These are phyloP conservation scores for Aegilops tauschii DNA, from an alignment of 176 grass and related monocot genomes.

Conservation along the genomic window DNA sequence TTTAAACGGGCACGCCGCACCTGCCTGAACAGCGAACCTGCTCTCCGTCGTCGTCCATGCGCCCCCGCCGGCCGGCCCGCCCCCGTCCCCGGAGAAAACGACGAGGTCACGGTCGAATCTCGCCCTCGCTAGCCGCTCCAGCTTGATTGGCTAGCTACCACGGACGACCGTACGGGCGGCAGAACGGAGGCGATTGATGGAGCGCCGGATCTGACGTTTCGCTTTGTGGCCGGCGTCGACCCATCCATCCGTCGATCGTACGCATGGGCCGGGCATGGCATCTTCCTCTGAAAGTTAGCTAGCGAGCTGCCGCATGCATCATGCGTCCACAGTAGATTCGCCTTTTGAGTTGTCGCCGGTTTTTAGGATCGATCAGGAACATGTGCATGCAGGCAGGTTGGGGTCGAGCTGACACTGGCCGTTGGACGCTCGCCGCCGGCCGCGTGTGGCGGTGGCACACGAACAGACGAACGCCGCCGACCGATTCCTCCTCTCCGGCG, in stretches of 20 bases:
- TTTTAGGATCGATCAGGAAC: neutral
- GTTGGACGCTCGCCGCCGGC: too few relatives aligned
- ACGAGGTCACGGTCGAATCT: neutral
- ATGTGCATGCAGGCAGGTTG: too few relatives aligned
- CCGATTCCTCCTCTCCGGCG: too few relatives aligned
- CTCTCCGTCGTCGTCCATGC: neutral
- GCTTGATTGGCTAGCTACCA: neutral
- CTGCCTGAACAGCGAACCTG: neutral
- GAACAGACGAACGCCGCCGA: too few relatives aligned
- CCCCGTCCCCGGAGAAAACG: neutral
- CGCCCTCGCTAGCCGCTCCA: neutral
- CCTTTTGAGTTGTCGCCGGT: neutral
- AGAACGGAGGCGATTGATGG: conserved; percentile 3
- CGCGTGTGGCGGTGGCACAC: too few relatives aligned
- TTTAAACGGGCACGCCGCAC: conserved; percentile 17
- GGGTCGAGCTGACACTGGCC: neutral
- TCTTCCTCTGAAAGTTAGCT: neutral
- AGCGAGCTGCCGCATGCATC: neutral
- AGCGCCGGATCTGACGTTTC: conserved; percentile 5
- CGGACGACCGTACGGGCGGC: neutral
- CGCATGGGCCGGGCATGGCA: neutral
- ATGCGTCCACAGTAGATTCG: neutral
- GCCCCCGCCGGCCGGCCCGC: neutral
- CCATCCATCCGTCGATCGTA: neutral
- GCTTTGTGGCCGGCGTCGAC: neutral